Conservation (phyloP, 148 eudicot species). For the Selenicereus undatus region DNA sequence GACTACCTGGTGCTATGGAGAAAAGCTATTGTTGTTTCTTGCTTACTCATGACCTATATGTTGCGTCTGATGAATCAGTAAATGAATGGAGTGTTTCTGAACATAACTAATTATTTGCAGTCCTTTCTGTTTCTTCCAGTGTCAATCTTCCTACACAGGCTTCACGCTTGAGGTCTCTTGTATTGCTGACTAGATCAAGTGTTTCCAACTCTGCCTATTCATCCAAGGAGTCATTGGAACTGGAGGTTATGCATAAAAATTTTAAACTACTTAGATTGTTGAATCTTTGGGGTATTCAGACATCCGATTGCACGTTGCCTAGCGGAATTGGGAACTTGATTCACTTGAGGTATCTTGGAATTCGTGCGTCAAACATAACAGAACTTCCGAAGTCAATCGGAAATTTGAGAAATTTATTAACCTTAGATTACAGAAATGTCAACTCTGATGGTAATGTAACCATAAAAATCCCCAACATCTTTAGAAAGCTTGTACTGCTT, state of each 20-base stretch:
- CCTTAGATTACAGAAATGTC: conserved; percentile 23
- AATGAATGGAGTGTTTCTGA: too few relatives aligned
- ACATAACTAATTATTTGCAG: too few relatives aligned
- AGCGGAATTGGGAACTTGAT: neutral
- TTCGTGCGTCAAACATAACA: conserved; percentile 19
- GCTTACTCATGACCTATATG: too few relatives aligned
- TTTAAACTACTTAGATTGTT: neutral
- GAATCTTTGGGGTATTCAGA: neutral
- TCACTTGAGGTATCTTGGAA: conserved; percentile 24
- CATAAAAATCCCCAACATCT: neutral
- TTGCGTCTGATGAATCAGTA: too few relatives aligned
- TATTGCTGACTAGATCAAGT: neutral
- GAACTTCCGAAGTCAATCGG: conserved; percentile 18
- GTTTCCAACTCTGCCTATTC: neutral
- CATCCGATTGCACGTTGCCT: neutral
- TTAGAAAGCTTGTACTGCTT: conserved; percentile 9
- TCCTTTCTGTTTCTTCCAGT: neutral
- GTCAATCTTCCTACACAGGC: neutral
- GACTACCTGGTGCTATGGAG: too few relatives aligned
- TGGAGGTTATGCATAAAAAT: neutral
- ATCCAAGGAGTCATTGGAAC: neutral
- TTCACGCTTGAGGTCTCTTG: neutral
- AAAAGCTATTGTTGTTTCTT: too few relatives aligned
- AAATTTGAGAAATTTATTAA: conserved; percentile 17
- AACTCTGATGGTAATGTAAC: neutral